Evolutionary conservation across 306 rosid genomes (phyloP), one percentile per base, ranked within the genome.

Genomic region (Oemleria cerasiformis): DNA sequence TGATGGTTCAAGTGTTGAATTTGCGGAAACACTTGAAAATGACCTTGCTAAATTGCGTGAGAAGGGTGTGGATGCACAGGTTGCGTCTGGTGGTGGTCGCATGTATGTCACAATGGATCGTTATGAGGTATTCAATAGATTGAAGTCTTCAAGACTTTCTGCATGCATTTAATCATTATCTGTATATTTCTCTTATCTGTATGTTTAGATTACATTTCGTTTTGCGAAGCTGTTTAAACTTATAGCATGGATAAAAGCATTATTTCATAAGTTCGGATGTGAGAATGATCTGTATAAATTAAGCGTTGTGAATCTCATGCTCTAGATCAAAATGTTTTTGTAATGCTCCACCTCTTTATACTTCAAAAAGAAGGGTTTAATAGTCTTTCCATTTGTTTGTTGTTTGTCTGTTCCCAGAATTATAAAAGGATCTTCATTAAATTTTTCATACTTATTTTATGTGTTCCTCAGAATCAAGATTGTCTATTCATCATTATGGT

Each of bases 31-130:
- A 59, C 92, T 91, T 66, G 96, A 95, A 82, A 75, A 84, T 57
- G 96, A 89, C 67, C 96, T 95, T 78, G 86, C 79, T 21, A 48
- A 84, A 38, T 75, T 95, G 82, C 90, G 90, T 17, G 88, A 78
- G 83, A 92, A 84, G 14, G 97, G 99, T 62, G 66, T 89, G 23
- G 99, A 95, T 88, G 99, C 96, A 17, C 86, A 71, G 82, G 54
- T 95, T 53, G 99, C 97, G 41, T 95, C 99, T 59, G 99, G 99
- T 71, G 99, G 99, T 45, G 99, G 99, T 70, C 99, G 99, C 23
- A 95, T 92, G 99, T 45, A 91, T 55, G 96, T 89, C 61, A 95
- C 97, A n/a, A 95, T 95, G 99, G 99, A 91, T 66, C 96, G 99
- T 30, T 95, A 95, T 67, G 99, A 95, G 99, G 92, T 87, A 80